Percentiles rank a stretch among this genome's conserved stretches.
These are phyloP conservation scores for Beauveria sp. DNA, from an alignment of 2,329 filamentous ascomycete species.

Conservation along the genomic window DNA sequence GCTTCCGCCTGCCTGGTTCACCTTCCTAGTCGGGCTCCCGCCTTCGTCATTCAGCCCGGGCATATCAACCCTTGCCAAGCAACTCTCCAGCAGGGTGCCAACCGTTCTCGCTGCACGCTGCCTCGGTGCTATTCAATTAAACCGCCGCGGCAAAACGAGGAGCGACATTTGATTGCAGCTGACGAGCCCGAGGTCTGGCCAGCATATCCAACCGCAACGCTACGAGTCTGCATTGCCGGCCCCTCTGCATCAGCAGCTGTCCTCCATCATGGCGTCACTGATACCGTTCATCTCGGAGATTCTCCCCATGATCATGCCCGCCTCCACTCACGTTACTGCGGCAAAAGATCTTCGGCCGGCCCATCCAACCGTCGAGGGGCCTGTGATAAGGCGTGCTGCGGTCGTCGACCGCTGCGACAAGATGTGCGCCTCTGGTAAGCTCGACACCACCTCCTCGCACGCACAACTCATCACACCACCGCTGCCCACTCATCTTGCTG, in stretches of 20 bases:
- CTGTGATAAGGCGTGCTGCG: slow-evolving; percentile 38
- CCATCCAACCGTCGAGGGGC: slow-evolving; percentile 24
- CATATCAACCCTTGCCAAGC: slow-evolving; percentile 1
- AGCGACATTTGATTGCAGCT: not conserved
- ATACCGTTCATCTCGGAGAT: slow-evolving; percentile 50
- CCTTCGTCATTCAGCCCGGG: not conserved
- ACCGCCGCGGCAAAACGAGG: not conserved
- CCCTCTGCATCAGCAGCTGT: not conserved
- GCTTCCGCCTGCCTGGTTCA: slow-evolving; percentile 2
- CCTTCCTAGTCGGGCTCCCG: slow-evolving; percentile 10
- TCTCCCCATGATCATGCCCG: slow-evolving; percentile 51
- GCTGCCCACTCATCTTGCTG: not conserved
- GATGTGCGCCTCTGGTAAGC: slow-evolving; percentile 58
- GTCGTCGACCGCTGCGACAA: slow-evolving; percentile 56
- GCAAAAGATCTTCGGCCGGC: slow-evolving; percentile 38
- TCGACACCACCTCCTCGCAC: not conserved
- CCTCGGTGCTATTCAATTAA: not conserved
- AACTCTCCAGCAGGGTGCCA: not conserved
- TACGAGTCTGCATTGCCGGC: not conserved
- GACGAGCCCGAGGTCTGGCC: not conserved
- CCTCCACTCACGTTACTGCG: slow-evolving; percentile 47
- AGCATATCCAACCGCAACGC: not conserved
- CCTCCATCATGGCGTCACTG: slow-evolving; percentile 39
- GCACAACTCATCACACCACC: not conserved
- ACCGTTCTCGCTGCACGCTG: not conserved